Conservation (phyloP, 2,329 filamentous ascomycete species). For the Alternaria ventricosa region DNA sequence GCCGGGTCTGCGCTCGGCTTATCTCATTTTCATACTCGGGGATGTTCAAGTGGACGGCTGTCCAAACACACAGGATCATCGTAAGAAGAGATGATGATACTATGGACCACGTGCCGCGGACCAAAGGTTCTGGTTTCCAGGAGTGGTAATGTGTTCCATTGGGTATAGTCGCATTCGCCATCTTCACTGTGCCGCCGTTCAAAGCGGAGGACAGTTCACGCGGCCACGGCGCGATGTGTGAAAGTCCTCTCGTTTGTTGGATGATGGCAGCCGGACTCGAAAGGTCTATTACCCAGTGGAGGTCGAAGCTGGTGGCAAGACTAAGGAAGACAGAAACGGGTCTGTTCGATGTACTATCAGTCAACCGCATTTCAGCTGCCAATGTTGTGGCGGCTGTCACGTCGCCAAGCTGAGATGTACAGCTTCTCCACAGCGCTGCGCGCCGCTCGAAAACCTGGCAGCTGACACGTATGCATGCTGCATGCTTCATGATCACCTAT, state of each 20-base stretch:
- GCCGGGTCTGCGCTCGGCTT: no score
- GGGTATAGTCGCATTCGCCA: neutral
- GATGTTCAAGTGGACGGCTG: neutral
- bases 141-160: neutral
- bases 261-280: no score
- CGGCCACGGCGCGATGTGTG: neutral
- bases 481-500: no score
- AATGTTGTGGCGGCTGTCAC: neutral
- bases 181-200: neutral
- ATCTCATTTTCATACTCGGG: no score
- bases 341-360: no score
- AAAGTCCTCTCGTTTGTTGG: neutral
- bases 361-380: neutral
- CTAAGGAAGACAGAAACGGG: neutral
- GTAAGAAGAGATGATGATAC: neutral
- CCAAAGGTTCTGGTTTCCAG: neutral
- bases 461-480: no score
- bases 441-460: no score
- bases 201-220: neutral
- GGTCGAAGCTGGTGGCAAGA: neutral
- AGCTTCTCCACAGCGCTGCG: no score
- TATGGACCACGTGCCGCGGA: neutral
- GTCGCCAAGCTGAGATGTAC: neutral
- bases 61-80: neutral
- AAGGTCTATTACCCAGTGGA: neutral